Conservation (phyloP, 139 green algal genomes). For the Zygnema cylindricum region DNA sequence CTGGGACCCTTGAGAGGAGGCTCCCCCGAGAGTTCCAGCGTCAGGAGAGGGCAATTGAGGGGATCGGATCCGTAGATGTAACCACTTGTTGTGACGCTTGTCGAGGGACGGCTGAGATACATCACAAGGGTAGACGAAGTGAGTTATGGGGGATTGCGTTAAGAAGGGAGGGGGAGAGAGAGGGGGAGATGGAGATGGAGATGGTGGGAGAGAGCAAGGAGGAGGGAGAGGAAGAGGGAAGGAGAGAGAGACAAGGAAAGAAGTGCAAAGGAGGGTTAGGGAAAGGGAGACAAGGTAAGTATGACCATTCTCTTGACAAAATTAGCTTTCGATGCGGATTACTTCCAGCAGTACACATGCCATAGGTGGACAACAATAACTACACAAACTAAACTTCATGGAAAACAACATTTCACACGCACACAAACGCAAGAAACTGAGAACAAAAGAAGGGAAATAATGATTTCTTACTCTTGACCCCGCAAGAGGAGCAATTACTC, state of each 20-base stretch:
- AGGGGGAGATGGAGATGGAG: neutral
- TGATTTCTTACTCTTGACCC: conserved; percentile 44
- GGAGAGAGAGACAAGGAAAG: no score
- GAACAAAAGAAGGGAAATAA: no score
- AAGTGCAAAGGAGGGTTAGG: no score
- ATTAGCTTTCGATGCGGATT: neutral
- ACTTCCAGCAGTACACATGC: neutral
- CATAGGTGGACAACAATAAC: neutral
- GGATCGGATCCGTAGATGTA: conserved; percentile 65
- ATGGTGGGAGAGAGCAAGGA: no score
- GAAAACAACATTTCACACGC: conserved; percentile 19
- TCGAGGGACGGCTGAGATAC: conserved; percentile 45
- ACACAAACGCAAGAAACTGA: neutral
- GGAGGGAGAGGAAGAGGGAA: no score
- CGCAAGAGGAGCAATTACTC: conserved; percentile 61
- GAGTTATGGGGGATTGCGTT: no score
- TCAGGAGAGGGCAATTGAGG: conserved; percentile 34
- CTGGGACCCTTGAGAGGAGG: neutral
- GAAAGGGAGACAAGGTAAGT: no score
- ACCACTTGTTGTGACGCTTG: conserved; percentile 63
- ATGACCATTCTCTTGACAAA: no score
- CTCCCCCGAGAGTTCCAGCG: conserved; percentile 13
- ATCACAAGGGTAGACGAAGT: no score
- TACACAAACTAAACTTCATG: neutral
- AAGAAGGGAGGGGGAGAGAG: neutral